A percentile compares a stretch with the other conserved stretches of the same genome.
Evolutionary conservation across 148 eudicot species (phyloP).

Genomic region (Vaccinium vitisidaea): DNA sequence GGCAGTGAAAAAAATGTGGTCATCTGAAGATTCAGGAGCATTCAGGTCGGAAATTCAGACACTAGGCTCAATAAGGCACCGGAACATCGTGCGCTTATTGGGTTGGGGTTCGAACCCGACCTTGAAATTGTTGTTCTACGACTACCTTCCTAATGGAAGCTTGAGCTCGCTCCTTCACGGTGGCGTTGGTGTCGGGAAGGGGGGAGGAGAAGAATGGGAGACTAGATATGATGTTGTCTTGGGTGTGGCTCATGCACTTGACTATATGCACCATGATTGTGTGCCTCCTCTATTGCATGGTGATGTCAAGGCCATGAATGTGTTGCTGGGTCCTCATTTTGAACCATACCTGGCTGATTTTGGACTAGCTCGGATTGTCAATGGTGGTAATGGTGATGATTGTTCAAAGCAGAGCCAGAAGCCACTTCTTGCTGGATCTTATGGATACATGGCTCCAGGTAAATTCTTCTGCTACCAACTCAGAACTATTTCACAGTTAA

Average conservation of each 20-base stretch:
- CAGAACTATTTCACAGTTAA: not conserved
- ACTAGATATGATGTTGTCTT: slow-evolving; percentile 65
- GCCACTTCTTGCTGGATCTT: slow-evolving; percentile 89
- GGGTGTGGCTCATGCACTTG: slow-evolving; percentile 90
- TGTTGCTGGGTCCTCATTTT: slow-evolving; percentile 63
- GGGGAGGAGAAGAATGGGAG: slow-evolving; percentile 93
- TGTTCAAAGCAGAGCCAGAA: slow-evolving; percentile 48
- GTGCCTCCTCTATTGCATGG: slow-evolving; percentile 85
- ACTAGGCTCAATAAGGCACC: slow-evolving; percentile 85
- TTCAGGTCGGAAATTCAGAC: slow-evolving; percentile 84
- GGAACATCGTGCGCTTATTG: slow-evolving; percentile 79
- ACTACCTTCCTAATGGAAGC: slow-evolving; percentile 89
- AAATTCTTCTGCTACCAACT: slow-evolving; percentile 8
- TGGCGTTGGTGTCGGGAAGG: slow-evolving; percentile 35
- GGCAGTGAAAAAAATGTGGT: slow-evolving; percentile 99
- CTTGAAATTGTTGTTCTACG: slow-evolving; percentile 76
- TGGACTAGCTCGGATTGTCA: slow-evolving; percentile 74
- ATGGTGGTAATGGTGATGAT: slow-evolving; percentile 22
- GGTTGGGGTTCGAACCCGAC: slow-evolving; percentile 85
- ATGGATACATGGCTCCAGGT: slow-evolving; percentile 99
- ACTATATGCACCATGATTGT: slow-evolving; percentile 94
- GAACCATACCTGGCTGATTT: slow-evolving; percentile 94
- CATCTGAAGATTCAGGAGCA: slow-evolving; percentile 73
- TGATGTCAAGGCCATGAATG: slow-evolving; percentile 97
- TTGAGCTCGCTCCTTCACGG: slow-evolving; percentile 93